These are phyloP conservation scores for Coemansia erecta DNA, from an alignment of 192 early-diverging fungal genomes.

Conservation along the genomic window DNA sequence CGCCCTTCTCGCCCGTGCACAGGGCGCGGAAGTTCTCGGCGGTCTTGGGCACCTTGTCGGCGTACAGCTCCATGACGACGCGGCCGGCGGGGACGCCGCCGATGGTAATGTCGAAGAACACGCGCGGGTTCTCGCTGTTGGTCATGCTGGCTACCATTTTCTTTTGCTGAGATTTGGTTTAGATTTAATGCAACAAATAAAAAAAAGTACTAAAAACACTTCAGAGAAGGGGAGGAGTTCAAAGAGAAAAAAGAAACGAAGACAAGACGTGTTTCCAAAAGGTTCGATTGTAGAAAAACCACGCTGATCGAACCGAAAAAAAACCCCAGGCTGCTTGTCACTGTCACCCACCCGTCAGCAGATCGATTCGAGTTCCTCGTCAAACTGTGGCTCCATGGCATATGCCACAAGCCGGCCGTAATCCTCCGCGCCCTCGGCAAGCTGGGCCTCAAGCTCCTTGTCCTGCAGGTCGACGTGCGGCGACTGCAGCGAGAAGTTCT, in stretches of 20 bases:
- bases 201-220: neutral
- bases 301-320: slow-evolving; percentile 7
- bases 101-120: slow-evolving; percentile 59
- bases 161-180: neutral
- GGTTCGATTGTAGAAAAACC: slow-evolving; percentile 1
- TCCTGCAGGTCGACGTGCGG: slow-evolving; percentile 3
- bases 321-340: neutral
- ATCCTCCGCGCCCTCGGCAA: slow-evolving; percentile 14
- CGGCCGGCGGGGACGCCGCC: slow-evolving; percentile 47
- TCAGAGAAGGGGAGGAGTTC: neutral
- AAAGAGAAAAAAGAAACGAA: neutral
- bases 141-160: slow-evolving; percentile 37
- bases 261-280: neutral
- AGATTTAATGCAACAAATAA: neutral
- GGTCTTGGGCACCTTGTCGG: slow-evolving; percentile 63
- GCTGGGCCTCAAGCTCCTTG: neutral
- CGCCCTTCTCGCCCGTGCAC: slow-evolving; percentile 91
- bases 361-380: neutral
- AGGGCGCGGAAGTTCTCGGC: slow-evolving; percentile 98
- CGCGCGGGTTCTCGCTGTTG: slow-evolving; percentile 51
- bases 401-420: slow-evolving; percentile 11
- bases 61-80: slow-evolving; percentile 62
- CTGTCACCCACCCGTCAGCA: neutral
- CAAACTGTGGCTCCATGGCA: slow-evolving; percentile 9
- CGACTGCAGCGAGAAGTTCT: slow-evolving; percentile 9